Base-by-base conservation (phyloP, 257 asterid species). In the Gentiana dahurica region DNA sequence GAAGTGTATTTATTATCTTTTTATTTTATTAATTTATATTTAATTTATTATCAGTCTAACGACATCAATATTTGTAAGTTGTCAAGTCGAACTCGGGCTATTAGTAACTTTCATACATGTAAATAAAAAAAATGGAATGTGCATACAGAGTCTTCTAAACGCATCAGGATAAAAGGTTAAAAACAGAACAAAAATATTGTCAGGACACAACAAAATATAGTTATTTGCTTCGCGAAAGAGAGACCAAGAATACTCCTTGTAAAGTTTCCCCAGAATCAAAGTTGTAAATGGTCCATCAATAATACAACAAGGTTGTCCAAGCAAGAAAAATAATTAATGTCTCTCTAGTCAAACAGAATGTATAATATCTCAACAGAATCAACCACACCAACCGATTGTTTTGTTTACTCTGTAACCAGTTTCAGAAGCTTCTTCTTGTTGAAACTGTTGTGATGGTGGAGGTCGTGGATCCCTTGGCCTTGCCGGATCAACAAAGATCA, bases 401-500 rank as follows among this genome's bases (percentile, higher is more conserved):
- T 78, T 91, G 75, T 85, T 85, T n/a, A 81, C 59, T 8, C 81
- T 85, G 70, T 68, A 85, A 44, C 95, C 97, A 36, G 71, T 48
- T 49, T 68, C 79, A 6, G 69, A 2, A 24, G 79, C 55, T 47
- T 72, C 83, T 5, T 55, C 48, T 36, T 77, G 78, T 34, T 58
- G 79, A 13, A 76, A 73, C 5, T 77, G 72, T 54, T 75, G 84
- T 45, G 63, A 87, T 43, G 76, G 84, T 5, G 62, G 89, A 36
- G 77, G 87, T 57, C 67, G 62, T 33, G 86, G 68, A 67, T 81
- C 95, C 69, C 80, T 81, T 1, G 95, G 95, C 60, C 64, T 89
- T 43, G 98, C 98, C 3, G 98, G 97, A 56, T 88, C 98, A 6
- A 85, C 97, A 61, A 92, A 92, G 56, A 92, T 85, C 44, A 88